Conservation (phyloP, 2,329 filamentous ascomycete species). For the Geosmithia flava region DNA sequence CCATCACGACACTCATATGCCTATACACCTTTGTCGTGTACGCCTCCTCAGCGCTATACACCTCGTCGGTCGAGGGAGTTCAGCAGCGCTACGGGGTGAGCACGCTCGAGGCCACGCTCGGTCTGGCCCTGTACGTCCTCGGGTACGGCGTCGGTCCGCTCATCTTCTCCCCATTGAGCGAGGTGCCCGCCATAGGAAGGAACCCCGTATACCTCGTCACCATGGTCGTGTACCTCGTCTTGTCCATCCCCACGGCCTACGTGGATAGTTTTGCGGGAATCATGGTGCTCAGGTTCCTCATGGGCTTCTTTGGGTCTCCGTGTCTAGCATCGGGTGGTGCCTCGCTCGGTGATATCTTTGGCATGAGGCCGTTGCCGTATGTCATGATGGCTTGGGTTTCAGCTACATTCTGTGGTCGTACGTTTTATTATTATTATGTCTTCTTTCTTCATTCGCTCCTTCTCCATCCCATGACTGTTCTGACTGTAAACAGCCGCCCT, state of each 20-base stretch:
- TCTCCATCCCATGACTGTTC: neutral
- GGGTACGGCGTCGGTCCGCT: conserved; percentile 53
- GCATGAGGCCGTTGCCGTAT: conserved; percentile 41
- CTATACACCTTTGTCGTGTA: conserved; percentile 51
- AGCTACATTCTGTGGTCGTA: conserved; percentile 33
- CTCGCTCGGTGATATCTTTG: conserved; percentile 40
- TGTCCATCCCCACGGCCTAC: conserved; percentile 52
- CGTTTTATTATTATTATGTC: conserved; percentile 6
- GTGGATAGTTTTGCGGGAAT: conserved; percentile 51
- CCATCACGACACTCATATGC: conserved; percentile 31
- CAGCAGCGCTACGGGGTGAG: conserved; percentile 39
- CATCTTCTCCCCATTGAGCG: conserved; percentile 52
- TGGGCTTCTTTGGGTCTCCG: conserved; percentile 54
- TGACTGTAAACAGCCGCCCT: conserved; percentile 29
- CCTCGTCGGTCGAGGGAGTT: conserved; percentile 31
- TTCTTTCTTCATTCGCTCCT: neutral
- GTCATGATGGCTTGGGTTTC: conserved; percentile 47
- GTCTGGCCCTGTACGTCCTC: conserved; percentile 50
- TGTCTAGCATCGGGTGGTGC: conserved; percentile 48
- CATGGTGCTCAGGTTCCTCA: conserved; percentile 50
- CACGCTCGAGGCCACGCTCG: conserved; percentile 38
- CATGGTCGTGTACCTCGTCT: conserved; percentile 55
- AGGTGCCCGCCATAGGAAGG: conserved; percentile 54
- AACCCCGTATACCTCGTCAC: conserved; percentile 57
- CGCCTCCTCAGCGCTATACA: conserved; percentile 33